Base-by-base conservation (phyloP, 116 monocot genomes). In the Zostera marina region DNA sequence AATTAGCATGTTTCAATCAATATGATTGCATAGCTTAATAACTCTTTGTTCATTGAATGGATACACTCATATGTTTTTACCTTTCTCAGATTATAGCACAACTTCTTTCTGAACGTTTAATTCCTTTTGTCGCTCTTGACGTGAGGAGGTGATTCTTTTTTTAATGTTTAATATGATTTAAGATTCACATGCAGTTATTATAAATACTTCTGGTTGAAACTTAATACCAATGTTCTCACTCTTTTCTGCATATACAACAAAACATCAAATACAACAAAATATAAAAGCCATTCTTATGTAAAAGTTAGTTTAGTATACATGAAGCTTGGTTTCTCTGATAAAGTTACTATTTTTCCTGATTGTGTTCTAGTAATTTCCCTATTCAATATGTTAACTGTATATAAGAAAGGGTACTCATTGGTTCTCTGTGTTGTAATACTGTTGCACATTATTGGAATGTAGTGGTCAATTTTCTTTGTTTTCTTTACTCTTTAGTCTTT, bases 111-210 rank as follows among this genome's bases (percentile, higher is more conserved):
- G 94, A 94, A 70, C 68, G 94, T 19, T 76, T 94, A 59, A 94
- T 94, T 60, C 94, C 94, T 59, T 94, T 94, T 80, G 94, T 94
- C 58, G 94, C 94, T 46, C 79, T 94, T 43, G 94, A 94, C 63
- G 94, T 94, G 65, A 81, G 88, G 70, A 77, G 85, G 94, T 88
- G 77, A 52, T 11, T 12, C 15, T 43, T 54, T 43, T 65, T 0
- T 63, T 38, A 7, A 5, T 7, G 14, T 46, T 4, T 4, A 59
- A 54, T 24, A 54, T 10, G 3, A 10, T 42, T 21, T 59, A 42
- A 12, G 14, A 15, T 32, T 38, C 26, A 12, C 14, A 20, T 7
- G 8, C 49, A 7, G 17, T 17, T 51, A 17, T 51, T 20, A 19
- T 51, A 21, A 51, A 51, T 32, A 5, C 5, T 32, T 3, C 32